phyloP scores from a whole-genome alignment of 78 protist species.

The Dictyostelium citrinum region DNA sequence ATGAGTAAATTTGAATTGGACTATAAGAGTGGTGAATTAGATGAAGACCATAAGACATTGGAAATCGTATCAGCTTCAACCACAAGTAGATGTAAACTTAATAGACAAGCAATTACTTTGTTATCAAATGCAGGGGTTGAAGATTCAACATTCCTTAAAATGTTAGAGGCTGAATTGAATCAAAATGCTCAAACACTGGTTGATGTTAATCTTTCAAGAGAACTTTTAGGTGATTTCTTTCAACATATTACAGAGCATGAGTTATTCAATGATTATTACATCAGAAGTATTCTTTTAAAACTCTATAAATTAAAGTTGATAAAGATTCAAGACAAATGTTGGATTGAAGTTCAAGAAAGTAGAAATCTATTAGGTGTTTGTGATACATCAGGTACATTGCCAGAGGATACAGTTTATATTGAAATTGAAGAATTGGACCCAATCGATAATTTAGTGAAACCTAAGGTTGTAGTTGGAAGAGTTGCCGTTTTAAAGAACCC shows the following conservation, averaged over 20 bases:
- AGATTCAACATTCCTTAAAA: conserved; percentile 9
- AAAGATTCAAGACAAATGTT: neutral
- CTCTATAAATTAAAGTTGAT: neutral
- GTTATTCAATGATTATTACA: conserved; percentile 19
- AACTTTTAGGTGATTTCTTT: neutral
- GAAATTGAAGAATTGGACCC: neutral
- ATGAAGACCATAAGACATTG: neutral
- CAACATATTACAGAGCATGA: neutral
- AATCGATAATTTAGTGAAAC: neutral
- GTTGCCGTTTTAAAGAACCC: conserved; percentile 72
- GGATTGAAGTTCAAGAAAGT: conserved; percentile 8
- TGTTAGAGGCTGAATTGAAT: neutral
- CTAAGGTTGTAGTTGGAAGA: neutral
- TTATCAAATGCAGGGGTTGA: conserved; percentile 29
- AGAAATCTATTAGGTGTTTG: conserved; percentile 55
- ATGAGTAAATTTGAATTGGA: conserved; percentile 47
- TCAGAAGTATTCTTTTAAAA: neutral
- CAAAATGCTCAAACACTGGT: neutral
- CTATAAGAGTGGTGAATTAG: neutral
- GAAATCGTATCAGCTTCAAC: conserved; percentile 38
- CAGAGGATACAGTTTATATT: conserved; percentile 35
- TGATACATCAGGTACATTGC: conserved; percentile 26
- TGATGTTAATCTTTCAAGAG: neutral
- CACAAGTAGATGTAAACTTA: conserved; percentile 17
- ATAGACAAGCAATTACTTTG: conserved; percentile 40